Evolutionary conservation across 306 rosid species (phyloP), one percentile per base, ranked within the genome.

Genomic region (Castanea crenata): DNA sequence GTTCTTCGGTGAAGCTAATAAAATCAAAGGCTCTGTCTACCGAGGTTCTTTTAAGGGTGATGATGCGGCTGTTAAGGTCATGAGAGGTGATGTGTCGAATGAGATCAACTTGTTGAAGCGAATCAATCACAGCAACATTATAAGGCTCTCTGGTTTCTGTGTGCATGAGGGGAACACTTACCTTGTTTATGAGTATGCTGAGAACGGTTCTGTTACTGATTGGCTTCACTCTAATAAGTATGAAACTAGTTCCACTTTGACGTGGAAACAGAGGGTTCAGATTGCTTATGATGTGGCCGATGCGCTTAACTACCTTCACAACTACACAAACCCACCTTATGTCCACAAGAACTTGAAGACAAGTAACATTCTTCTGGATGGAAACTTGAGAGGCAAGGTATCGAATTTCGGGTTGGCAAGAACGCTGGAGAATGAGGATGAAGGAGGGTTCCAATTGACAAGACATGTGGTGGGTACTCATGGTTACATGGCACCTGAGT

Each of bases 401-500:
- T 86, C 95, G 4, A 85, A 90, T 73, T 90, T 92, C 31, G 93
- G 92, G 16, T 73, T 86, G 55, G 95, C 97, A 5, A 92, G 95
- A 87, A 71, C 70, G 0, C 55, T 85, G 61, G 91, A 75, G 21
- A 71, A 77, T 73, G 27, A 74, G 23, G 83, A 74, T 3, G 86
- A 73, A 35, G 86, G 65, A 27, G 88, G 82, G 35, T 76, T 90
- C 72, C 93, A 89, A 62, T 46, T 86, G 71, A 92, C 95, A 4
- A 87, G 95, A 75, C 97, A 92, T 73, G 97, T 90, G 5, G 82
- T 92, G 20, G 97, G 97, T 0, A 90, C 97, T n/a, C 89, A 82
- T 29, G 97, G 97, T 54, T 92, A 92, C 59, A 90, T 92, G 93
- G 62, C 97, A 29, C 92, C 97, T 1, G 97, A 92, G 80, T 92